A percentile compares a stretch with the other conserved stretches of the same genome.
Conservation (phyloP, 305 asterid genomes). For the Solanum chacoense region DNA sequence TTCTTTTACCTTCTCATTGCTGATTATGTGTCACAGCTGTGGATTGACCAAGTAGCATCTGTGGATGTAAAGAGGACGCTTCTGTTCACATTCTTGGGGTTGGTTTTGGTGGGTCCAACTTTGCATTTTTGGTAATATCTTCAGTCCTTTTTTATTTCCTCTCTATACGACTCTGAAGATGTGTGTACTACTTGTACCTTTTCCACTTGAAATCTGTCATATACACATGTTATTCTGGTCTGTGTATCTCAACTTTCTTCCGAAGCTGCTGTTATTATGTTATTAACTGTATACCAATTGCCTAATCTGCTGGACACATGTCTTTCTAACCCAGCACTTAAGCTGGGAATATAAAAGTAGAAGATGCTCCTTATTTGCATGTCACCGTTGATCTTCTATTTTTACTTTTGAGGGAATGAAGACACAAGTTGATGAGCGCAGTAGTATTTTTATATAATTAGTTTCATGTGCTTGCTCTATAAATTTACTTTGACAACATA, state of each 20-base stretch:
- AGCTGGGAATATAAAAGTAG: neutral
- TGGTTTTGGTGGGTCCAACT: conserved; percentile 85
- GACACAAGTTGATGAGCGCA: neutral
- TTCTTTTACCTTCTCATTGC: neutral
- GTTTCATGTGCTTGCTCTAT: neutral
- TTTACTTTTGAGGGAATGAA: neutral
- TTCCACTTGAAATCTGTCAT: neutral
- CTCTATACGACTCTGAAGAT: neutral
- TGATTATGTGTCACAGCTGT: conserved; percentile 35
- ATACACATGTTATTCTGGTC: neutral
- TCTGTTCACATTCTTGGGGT: conserved; percentile 66
- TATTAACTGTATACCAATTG: neutral
- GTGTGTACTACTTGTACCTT: neutral
- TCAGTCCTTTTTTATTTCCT: neutral
- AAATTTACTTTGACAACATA: neutral
- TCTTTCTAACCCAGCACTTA: neutral
- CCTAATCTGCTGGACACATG: neutral
- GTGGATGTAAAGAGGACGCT: conserved; percentile 70
- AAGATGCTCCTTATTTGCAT: neutral
- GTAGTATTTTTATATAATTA: neutral
- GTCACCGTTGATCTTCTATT: neutral
- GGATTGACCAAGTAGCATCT: conserved; percentile 53
- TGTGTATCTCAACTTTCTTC: neutral
- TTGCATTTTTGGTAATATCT: conserved; percentile 74
- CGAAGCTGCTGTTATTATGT: neutral